Percentiles rank a stretch among this genome's conserved stretches.
phyloP scores from a whole-genome alignment of 2,329 filamentous ascomycete genomes.

The Cladophialophora chaetospira region DNA sequence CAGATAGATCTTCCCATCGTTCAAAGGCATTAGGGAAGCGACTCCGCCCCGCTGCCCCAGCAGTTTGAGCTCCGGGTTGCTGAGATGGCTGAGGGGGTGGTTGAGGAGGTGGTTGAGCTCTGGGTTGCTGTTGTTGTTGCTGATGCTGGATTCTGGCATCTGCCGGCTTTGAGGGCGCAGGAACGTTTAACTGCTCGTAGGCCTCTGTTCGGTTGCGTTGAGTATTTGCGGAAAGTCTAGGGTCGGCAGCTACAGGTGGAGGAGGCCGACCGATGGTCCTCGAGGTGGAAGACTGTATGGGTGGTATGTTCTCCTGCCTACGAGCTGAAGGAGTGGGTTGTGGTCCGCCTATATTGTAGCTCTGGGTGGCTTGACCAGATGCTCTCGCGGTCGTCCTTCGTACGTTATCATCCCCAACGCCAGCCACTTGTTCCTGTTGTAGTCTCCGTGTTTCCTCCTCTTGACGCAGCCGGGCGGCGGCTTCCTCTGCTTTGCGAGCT shows the following conservation, averaged over 20 bases:
- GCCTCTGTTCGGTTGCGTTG: conserved; percentile 33
- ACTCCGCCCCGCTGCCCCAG: conserved; percentile 11
- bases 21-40: conserved; percentile 89
- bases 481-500: conserved; percentile 67
- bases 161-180: conserved; percentile 24
- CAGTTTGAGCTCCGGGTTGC: conserved; percentile 35
- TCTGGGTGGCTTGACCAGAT: conserved; percentile 21
- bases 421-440: conserved; percentile 61
- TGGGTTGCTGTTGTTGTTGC: conserved; percentile 36
- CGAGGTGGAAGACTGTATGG: conserved; percentile 30
- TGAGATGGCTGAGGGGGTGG: conserved; percentile 37
- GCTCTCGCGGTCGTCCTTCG: conserved; percentile 33
- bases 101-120: conserved; percentile 31
- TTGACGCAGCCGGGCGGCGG: conserved; percentile 59
- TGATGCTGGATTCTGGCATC: conserved; percentile 9
- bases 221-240: conserved; percentile 25
- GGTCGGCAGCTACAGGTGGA: conserved; percentile 25
- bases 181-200: conserved; percentile 31
- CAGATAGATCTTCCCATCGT: conserved; percentile 93
- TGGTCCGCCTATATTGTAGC: conserved; percentile 21
- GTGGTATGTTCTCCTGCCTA: conserved; percentile 27
- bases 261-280: conserved; percentile 27
- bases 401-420: conserved; percentile 54
- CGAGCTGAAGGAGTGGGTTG: conserved; percentile 14
- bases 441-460: conserved; percentile 44